A percentile compares a stretch with the other conserved stretches of the same genome.
These are phyloP conservation scores for Fonsecaea multimorphosa DNA, from an alignment of 2,329 filamentous ascomycete genomes.

Conservation along the genomic window DNA sequence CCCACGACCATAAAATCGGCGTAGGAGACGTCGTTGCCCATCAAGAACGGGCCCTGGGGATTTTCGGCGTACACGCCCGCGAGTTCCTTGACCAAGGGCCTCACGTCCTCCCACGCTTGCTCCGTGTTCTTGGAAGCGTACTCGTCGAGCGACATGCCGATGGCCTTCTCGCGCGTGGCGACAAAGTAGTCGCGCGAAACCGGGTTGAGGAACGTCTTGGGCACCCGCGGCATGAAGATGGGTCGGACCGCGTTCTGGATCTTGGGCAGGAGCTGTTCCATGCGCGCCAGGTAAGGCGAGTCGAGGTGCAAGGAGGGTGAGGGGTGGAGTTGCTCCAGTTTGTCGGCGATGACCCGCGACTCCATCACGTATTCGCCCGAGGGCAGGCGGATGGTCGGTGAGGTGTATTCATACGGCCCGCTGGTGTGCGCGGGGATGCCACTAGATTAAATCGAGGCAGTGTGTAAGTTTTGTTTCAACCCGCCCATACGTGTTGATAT, in stretches of 20 bases:
- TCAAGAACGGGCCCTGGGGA: conserved; percentile 64
- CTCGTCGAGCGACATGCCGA: conserved; percentile 62
- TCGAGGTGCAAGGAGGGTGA: conserved; percentile 64
- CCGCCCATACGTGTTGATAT: not conserved
- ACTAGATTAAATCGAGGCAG: conserved; percentile 31
- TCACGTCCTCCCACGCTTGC: conserved; percentile 54
- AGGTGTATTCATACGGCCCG: conserved; percentile 55
- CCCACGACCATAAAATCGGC: conserved; percentile 65
- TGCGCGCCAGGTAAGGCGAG: conserved; percentile 55
- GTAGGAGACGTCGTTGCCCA: conserved; percentile 62
- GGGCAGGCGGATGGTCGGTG: conserved; percentile 62
- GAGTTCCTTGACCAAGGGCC: conserved; percentile 45
- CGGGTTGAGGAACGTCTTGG: conserved; percentile 58
- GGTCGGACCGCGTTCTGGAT: conserved; percentile 47
- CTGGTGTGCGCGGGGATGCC: conserved; percentile 55
- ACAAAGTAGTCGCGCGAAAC: conserved; percentile 63
- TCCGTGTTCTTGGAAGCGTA: conserved; percentile 48
- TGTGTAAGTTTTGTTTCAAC: not conserved
- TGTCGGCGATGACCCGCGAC: conserved; percentile 63
- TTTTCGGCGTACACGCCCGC: conserved; percentile 60
- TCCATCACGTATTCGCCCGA: conserved; percentile 69
- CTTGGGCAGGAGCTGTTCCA: conserved; percentile 51
- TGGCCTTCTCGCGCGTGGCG: conserved; percentile 54
- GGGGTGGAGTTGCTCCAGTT: conserved; percentile 66
- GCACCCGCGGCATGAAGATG: conserved; percentile 58